A percentile compares a stretch with the other conserved stretches of the same genome.
phyloP scores from a whole-genome alignment of 2,329 filamentous ascomycete species.

The Arthrobotrys iridis region DNA sequence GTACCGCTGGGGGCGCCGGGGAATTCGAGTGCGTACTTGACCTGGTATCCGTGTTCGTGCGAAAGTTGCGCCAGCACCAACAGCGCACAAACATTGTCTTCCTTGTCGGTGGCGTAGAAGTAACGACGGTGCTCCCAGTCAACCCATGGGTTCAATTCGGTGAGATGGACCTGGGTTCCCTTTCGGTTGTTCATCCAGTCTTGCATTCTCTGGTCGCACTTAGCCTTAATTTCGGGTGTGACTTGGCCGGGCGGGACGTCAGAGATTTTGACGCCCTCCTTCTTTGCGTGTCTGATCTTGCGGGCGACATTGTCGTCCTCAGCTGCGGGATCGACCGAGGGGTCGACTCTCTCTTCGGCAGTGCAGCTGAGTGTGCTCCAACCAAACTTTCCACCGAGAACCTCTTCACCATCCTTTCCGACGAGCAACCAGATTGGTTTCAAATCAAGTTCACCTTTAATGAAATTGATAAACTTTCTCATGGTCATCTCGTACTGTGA shows the following conservation, averaged over 20 bases:
- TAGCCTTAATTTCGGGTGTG: constrained; percentile 73
- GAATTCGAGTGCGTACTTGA: constrained; percentile 97
- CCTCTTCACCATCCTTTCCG: constrained; percentile 79
- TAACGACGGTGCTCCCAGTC: constrained; percentile 85
- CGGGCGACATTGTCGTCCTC: constrained; percentile 74
- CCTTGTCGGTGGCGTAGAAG: constrained; percentile 78
- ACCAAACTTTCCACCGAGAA: constrained; percentile 80
- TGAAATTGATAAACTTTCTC: constrained; percentile 73
- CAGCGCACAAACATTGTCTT: constrained; percentile 77
- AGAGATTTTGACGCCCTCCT: constrained; percentile 82
- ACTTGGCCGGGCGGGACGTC: constrained; percentile 70
- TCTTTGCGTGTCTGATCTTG: constrained; percentile 82
- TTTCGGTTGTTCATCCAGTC: constrained; percentile 84
- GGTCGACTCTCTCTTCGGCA: constrained; percentile 86
- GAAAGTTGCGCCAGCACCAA: constrained; percentile 85
- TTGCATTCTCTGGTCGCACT: constrained; percentile 76
- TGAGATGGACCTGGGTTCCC: constrained; percentile 87
- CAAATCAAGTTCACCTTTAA: constrained; percentile 75
- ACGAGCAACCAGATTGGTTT: constrained; percentile 91
- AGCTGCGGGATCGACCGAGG: constrained; percentile 73
- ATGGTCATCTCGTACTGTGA: constrained; percentile 66
- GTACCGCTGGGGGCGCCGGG: constrained; percentile 84
- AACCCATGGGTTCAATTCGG: constrained; percentile 88
- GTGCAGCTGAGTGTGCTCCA: constrained; percentile 91
- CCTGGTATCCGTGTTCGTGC: constrained; percentile 85